phyloP scores from a whole-genome alignment of 2,329 filamentous ascomycete species.

The Aureobasidium sp. region DNA sequence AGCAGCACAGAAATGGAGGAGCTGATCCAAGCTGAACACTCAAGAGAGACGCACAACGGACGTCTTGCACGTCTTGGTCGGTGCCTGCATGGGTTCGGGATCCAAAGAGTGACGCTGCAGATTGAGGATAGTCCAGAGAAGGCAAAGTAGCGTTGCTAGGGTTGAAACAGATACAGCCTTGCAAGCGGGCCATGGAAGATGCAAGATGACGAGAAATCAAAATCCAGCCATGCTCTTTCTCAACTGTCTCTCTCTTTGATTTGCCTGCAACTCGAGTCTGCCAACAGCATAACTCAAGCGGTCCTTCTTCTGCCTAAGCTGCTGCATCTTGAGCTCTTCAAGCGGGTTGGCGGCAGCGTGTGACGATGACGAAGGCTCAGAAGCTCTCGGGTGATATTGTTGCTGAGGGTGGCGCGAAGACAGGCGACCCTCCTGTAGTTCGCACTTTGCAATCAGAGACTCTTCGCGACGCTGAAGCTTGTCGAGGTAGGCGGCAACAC shows the following conservation, averaged over 20 bases:
- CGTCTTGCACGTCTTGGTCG: neutral
- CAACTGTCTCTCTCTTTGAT: conserved; percentile 63
- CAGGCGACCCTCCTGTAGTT: conserved; percentile 69
- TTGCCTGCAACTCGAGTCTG: conserved; percentile 74
- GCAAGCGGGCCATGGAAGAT: neutral
- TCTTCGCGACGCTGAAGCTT: conserved; percentile 76
- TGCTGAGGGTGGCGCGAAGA: conserved; percentile 26
- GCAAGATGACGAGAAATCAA: neutral
- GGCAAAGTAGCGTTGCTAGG: neutral
- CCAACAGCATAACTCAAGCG: conserved; percentile 80
- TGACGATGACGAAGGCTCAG: neutral
- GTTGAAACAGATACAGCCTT: neutral
- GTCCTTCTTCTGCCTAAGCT: conserved; percentile 72
- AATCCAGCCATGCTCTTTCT: conserved; percentile 58
- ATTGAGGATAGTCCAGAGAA: conserved; percentile 2
- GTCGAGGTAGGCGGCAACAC: conserved; percentile 75
- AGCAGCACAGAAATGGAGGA: neutral
- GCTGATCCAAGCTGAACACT: neutral
- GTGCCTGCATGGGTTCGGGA: conserved; percentile 9
- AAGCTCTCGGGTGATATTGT: conserved; percentile 15
- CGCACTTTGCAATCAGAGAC: conserved; percentile 69
- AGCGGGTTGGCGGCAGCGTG: conserved; percentile 30
- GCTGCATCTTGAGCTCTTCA: conserved; percentile 52
- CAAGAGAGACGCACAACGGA: neutral
- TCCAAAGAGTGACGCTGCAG: conserved; percentile 4